phyloP scores from a whole-genome alignment of 169 alveolate species.

The Hepatocystis sp. region DNA sequence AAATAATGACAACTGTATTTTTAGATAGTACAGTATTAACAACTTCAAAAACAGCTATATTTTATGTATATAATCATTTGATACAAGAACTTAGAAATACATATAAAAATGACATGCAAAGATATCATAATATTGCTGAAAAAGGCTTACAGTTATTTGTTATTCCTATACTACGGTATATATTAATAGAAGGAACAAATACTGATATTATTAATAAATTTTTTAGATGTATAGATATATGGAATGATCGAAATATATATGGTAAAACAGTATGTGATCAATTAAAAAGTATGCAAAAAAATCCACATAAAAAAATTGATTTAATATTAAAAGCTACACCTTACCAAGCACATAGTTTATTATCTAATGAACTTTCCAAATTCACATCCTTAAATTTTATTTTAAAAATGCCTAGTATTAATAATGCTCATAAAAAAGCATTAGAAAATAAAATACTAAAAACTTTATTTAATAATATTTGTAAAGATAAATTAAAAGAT shows the following conservation, averaged over 20 bases:
- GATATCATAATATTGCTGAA: conserved; percentile 48
- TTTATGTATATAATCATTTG: conserved; percentile 75
- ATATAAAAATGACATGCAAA: conserved; percentile 28
- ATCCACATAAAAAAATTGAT: conserved; percentile 55
- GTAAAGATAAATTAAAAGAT: conserved; percentile 38
- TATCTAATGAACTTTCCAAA: conserved; percentile 72
- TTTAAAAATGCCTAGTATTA: conserved; percentile 75
- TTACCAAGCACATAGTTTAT: conserved; percentile 56
- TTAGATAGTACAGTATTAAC: conserved; percentile 16
- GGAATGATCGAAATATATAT: conserved; percentile 74
- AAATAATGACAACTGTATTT: conserved; percentile 43
- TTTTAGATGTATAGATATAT: conserved; percentile 59
- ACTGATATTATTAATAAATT: conserved; percentile 48
- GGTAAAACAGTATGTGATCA: conserved; percentile 69
- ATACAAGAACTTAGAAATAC: conserved; percentile 71
- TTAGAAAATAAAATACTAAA: conserved; percentile 36
- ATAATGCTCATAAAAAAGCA: conserved; percentile 64
- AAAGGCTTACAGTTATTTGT: conserved; percentile 52
- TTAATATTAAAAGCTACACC: conserved; percentile 13
- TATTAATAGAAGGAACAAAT: conserved; percentile 16
- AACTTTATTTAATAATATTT: conserved; percentile 30
- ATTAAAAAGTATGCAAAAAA: conserved; percentile 45
- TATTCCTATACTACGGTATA: conserved; percentile 47
- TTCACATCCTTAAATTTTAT: conserved; percentile 51
- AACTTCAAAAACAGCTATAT: conserved; percentile 69